phyloP scores from a whole-genome alignment of 352 stramenopile genomes.

The Phytopythium boreale region DNA sequence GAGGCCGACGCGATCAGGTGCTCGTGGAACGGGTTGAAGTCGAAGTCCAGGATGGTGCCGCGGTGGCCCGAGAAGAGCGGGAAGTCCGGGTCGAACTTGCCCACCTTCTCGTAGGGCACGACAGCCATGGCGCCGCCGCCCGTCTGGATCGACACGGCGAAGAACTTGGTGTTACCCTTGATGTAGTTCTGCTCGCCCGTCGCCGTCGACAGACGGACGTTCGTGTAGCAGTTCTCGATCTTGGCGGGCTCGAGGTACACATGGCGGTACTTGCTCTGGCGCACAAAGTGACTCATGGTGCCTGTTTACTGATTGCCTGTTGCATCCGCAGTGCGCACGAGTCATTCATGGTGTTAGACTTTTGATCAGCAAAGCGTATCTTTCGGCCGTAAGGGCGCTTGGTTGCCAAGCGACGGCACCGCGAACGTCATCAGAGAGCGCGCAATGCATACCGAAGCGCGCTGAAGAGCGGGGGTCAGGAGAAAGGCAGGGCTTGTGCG shows the following conservation, averaged over 20 bases:
- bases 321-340: neutral
- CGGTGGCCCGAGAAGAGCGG: constrained; percentile 95
- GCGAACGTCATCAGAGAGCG: neutral
- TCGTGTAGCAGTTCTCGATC: constrained; percentile 90
- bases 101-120: constrained; percentile 92
- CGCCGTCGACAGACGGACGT: constrained; percentile 93
- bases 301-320: neutral
- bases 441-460: neutral
- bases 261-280: constrained; percentile 98
- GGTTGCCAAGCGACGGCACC: neutral
- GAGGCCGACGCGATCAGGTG: constrained; percentile 95
- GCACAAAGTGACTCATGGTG: constrained; percentile 94
- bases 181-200: constrained; percentile 99
- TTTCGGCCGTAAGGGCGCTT: no score
- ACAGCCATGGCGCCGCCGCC: constrained; percentile 92
- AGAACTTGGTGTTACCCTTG: constrained; percentile 99
- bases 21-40: constrained; percentile 99
- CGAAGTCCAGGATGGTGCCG: constrained; percentile 97
- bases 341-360: neutral
- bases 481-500: neutral
- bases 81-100: constrained; percentile 93
- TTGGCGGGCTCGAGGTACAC: constrained; percentile 97
- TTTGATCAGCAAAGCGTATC: neutral
- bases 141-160: constrained; percentile 93
- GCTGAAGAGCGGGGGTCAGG: no score